Percentiles rank a stretch among this genome's conserved stretches.
phyloP scores from a whole-genome alignment of 2,329 filamentous ascomycete species.

The Penicillium sp. region DNA sequence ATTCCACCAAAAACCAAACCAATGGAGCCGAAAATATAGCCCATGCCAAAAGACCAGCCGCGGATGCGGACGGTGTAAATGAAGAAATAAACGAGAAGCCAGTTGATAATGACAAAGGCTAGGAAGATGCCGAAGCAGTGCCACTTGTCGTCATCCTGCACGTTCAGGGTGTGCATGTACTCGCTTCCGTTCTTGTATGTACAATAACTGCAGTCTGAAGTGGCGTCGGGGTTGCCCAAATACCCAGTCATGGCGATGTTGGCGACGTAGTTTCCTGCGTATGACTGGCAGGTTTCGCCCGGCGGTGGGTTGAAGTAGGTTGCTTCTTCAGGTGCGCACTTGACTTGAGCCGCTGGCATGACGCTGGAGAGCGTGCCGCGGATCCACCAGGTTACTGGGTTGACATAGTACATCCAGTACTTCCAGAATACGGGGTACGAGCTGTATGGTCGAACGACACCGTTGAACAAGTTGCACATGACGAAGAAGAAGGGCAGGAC shows the following conservation, averaged over 20 bases:
- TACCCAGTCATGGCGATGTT: slow-evolving; percentile 53
- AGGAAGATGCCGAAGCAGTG: slow-evolving; percentile 68
- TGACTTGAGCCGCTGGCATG: slow-evolving; percentile 48
- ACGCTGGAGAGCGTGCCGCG: slow-evolving; percentile 65
- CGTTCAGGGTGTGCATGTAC: slow-evolving; percentile 60
- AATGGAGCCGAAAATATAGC: slow-evolving; percentile 50
- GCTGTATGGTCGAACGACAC: slow-evolving; percentile 66
- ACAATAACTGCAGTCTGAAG: slow-evolving; percentile 64
- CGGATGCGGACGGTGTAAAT: slow-evolving; percentile 68
- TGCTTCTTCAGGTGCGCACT: slow-evolving; percentile 55
- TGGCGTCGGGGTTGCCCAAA: slow-evolving; percentile 59
- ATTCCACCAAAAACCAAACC: slow-evolving; percentile 38
- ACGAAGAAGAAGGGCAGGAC: slow-evolving; percentile 77
- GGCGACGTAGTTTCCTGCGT: slow-evolving; percentile 49
- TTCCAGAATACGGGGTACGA: slow-evolving; percentile 66
- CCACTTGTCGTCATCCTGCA: slow-evolving; percentile 62
- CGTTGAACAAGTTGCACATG: slow-evolving; percentile 72
- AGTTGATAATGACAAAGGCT: slow-evolving; percentile 67
- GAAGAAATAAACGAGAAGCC: slow-evolving; percentile 71
- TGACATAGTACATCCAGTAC: slow-evolving; percentile 67
- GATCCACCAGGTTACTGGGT: slow-evolving; percentile 69
- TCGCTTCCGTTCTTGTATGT: slow-evolving; percentile 62
- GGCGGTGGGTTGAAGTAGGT: slow-evolving; percentile 64
- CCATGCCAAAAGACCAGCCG: slow-evolving; percentile 68
- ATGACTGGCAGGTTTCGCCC: slow-evolving; percentile 60